A percentile compares a stretch with the other conserved stretches of the same genome.
These are phyloP conservation scores for Pseudopithomyces maydicus DNA, from an alignment of 2,329 filamentous ascomycete species.

Conservation along the genomic window DNA sequence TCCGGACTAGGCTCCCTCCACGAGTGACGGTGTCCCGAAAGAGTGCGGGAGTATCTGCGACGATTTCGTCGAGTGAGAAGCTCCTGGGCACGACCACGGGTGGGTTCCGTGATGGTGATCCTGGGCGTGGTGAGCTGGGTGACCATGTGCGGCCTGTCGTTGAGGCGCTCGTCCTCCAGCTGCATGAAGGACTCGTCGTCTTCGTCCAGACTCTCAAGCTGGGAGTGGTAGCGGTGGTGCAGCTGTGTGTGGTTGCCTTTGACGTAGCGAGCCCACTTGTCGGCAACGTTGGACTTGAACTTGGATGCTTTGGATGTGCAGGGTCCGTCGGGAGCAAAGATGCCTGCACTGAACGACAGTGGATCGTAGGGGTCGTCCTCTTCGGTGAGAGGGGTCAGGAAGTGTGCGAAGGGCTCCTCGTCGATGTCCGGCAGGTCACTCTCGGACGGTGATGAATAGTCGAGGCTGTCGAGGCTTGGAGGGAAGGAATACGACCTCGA, in stretches of 20 bases:
- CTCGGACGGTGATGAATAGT: constrained; percentile 21
- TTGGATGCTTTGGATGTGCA: constrained; percentile 40
- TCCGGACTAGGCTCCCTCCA: constrained; percentile 49
- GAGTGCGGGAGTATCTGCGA: constrained; percentile 40
- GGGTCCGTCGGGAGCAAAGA: constrained; percentile 36
- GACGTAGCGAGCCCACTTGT: constrained; percentile 49
- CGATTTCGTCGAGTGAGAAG: constrained; percentile 36
- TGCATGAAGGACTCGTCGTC: constrained; percentile 46
- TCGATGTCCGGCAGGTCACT: constrained; percentile 46
- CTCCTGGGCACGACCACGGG: constrained; percentile 44
- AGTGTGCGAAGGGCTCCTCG: constrained; percentile 51
- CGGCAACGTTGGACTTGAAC: constrained; percentile 45
- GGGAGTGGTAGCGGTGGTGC: constrained; percentile 39
- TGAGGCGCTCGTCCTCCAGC: constrained; percentile 41
- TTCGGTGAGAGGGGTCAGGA: constrained; percentile 48
- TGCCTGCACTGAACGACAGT: constrained; percentile 46
- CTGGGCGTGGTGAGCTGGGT: constrained; percentile 34
- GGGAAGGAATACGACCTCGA: constrained; percentile 43
- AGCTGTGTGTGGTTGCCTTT: constrained; percentile 40
- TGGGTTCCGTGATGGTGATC: constrained; percentile 37
- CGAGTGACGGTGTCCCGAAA: constrained; percentile 47
- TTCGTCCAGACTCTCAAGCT: constrained; percentile 23
- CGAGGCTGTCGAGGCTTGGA: constrained; percentile 37
- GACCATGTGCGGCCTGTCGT: constrained; percentile 34
- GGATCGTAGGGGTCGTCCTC: constrained; percentile 47